Evolutionary conservation across 441 rosid species (phyloP).

Genomic region (Sinapis alba): DNA sequence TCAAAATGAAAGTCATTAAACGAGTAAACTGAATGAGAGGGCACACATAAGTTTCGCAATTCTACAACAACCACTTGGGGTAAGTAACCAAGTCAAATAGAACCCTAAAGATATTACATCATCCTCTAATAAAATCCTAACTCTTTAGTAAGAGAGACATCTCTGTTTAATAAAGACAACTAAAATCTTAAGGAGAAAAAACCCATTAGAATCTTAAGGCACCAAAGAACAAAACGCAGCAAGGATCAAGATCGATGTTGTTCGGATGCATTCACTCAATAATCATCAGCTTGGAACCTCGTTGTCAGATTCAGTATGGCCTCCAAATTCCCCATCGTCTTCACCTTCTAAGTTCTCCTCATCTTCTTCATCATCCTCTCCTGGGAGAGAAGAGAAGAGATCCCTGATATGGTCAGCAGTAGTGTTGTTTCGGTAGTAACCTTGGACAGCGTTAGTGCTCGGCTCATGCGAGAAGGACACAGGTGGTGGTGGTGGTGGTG

Average conservation of each 20-base stretch:
- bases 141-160: constrained; percentile 22
- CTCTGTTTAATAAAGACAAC: constrained; percentile 17
- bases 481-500: constrained; percentile 34
- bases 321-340: constrained; percentile 35
- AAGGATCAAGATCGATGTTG: constrained; percentile 1
- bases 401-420: constrained; percentile 36
- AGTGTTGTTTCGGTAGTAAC: constrained; percentile 34
- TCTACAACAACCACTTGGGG: constrained; percentile 24
- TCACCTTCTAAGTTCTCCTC: constrained; percentile 36
- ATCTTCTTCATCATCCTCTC: constrained; percentile 24
- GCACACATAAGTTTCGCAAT: constrained; percentile 21
- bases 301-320: constrained; percentile 35
- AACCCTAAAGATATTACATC: constrained; percentile 33
- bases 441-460: constrained; percentile 9
- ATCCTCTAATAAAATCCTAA: constrained; percentile 28
- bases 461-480: constrained; percentile 34
- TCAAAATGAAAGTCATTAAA: neutral
- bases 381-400: constrained; percentile 40
- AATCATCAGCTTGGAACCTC: constrained; percentile 33
- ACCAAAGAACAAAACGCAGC: neutral
- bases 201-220: constrained; percentile 20
- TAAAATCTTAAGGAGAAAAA: constrained; percentile 4
- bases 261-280: neutral
- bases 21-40: neutral
- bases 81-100: constrained; percentile 15